Conservation (phyloP, 2,329 filamentous ascomycete genomes). For the Colletotrichum salicis region DNA sequence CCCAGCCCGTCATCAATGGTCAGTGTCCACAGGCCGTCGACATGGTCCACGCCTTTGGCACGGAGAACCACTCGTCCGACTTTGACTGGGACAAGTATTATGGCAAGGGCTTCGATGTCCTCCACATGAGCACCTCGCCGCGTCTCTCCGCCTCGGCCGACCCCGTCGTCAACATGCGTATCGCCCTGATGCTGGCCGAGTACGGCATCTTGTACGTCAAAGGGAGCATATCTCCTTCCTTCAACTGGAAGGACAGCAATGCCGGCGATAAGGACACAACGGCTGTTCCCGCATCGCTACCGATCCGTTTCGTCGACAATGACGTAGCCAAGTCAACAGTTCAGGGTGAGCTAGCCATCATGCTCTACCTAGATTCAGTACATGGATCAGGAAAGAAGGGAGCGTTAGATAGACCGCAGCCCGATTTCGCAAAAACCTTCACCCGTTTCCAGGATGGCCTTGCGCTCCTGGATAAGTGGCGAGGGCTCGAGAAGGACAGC, state of each 20-base stretch:
- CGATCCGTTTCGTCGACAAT: slow-evolving; percentile 66
- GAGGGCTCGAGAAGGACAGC: slow-evolving; percentile 30
- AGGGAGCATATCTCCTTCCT: slow-evolving; percentile 51
- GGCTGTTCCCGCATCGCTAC: slow-evolving; percentile 38
- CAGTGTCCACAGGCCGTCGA: slow-evolving; percentile 71
- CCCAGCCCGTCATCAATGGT: slow-evolving; percentile 75
- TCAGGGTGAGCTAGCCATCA: slow-evolving; percentile 62
- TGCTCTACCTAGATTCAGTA: slow-evolving; percentile 70
- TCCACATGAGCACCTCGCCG: slow-evolving; percentile 69
- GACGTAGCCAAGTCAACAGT: slow-evolving; percentile 59
- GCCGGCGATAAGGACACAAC: slow-evolving; percentile 27
- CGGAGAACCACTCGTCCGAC: slow-evolving; percentile 79
- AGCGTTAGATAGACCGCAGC: slow-evolving; percentile 38
- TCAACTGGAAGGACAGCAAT: slow-evolving; percentile 41
- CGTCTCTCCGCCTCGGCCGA: slow-evolving; percentile 63
- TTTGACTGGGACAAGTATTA: slow-evolving; percentile 84
- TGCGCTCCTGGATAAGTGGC: slow-evolving; percentile 51
- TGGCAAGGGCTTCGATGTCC: slow-evolving; percentile 84
- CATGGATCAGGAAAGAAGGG: slow-evolving; percentile 51
- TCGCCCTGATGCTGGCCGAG: slow-evolving; percentile 62
- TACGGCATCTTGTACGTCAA: slow-evolving; percentile 58
- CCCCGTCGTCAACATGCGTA: slow-evolving; percentile 57
- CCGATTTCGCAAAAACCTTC: slow-evolving; percentile 49
- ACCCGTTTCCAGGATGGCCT: slow-evolving; percentile 56
- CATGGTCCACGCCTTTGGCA: slow-evolving; percentile 83